phyloP scores from a whole-genome alignment of 371 early-diverging fungal species.

The Mucor indicus region DNA sequence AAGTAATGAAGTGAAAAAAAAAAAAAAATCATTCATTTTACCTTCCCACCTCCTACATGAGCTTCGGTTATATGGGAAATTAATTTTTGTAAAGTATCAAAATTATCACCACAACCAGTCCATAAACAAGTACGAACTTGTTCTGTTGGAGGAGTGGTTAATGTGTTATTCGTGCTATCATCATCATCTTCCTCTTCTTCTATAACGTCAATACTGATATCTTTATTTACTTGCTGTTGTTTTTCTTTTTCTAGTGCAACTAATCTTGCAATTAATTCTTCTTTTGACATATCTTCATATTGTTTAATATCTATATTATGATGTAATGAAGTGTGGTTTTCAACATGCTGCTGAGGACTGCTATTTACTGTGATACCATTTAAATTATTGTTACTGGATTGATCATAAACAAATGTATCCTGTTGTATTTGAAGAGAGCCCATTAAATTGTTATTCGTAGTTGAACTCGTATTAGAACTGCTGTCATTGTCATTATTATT shows the following conservation, averaged over 20 bases:
- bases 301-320: not conserved
- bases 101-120: conserved; percentile 14
- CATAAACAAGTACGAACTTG: conserved; percentile 9
- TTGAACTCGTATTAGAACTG: too few species aligned
- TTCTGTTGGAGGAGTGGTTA: not conserved
- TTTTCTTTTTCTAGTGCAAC: conserved; percentile 21
- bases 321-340: too few species aligned
- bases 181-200: conserved; percentile 28
- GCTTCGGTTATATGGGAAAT: conserved; percentile 17
- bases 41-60: conserved; percentile 26
- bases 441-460: too few species aligned
- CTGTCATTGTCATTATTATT: too few species aligned
- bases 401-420: too few species aligned
- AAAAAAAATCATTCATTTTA: conserved; percentile 2
- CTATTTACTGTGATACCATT: too few species aligned
- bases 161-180: not conserved
- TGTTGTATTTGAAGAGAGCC: too few species aligned
- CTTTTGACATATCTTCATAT: conserved; percentile 17
- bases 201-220: conserved; percentile 7
- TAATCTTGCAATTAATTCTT: conserved; percentile 17
- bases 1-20: too few species aligned
- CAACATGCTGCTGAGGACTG: too few species aligned
- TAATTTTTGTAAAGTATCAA: conserved; percentile 13
- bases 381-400: too few species aligned
- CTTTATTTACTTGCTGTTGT: not conserved